Evolutionary conservation across 2,329 filamentous ascomycete genomes (phyloP).

Genomic region (Sarocladium strictum): DNA sequence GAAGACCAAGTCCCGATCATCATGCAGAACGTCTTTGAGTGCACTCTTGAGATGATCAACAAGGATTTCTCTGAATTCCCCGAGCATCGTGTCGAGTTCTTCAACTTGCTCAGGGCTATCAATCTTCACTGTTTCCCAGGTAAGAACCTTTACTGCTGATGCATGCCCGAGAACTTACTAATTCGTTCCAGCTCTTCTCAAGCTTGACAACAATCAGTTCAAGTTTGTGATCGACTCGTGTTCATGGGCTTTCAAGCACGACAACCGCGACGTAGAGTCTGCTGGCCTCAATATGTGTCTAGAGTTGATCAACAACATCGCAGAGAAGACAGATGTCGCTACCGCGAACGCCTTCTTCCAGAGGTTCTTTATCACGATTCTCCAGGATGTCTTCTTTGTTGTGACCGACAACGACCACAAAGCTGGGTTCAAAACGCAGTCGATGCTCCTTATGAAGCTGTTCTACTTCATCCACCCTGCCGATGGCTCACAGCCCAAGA

Average conservation of each 20-base stretch:
- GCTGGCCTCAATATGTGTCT: constrained; percentile 97
- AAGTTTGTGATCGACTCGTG: constrained; percentile 99
- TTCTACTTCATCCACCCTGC: constrained; percentile 87
- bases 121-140: constrained; percentile 95
- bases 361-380: constrained; percentile 90
- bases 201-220: constrained; percentile 93
- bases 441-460: constrained; percentile 86
- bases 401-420: constrained; percentile 97
- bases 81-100: constrained; percentile 98
- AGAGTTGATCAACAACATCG: constrained; percentile 95
- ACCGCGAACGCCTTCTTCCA: constrained; percentile 97
- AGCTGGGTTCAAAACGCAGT: constrained; percentile 97
- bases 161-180: not conserved
- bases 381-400: constrained; percentile 98
- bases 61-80: constrained; percentile 99
- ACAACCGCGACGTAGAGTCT: constrained; percentile 95
- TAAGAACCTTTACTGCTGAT: constrained; percentile 21
- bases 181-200: constrained; percentile 61
- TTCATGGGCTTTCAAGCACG: constrained; percentile 99
- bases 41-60: constrained; percentile 99
- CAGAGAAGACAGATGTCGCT: constrained; percentile 77
- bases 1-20: constrained; percentile 96
- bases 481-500: constrained; percentile 67
- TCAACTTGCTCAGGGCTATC: constrained; percentile 92
- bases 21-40: constrained; percentile 98